phyloP scores from a whole-genome alignment of 2,329 filamentous ascomycete species.

The Fusarium continuum region DNA sequence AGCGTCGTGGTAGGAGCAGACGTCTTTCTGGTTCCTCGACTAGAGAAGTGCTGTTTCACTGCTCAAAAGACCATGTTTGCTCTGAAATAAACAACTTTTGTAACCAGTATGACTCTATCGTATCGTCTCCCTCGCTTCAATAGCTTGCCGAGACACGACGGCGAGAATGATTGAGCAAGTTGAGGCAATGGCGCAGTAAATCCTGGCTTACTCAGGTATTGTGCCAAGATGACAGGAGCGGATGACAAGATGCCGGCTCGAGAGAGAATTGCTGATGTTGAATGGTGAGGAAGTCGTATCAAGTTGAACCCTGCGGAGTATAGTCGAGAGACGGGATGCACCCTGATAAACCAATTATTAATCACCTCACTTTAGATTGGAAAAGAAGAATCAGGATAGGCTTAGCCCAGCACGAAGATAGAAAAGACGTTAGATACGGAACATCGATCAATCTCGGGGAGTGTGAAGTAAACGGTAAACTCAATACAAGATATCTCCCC shows the following conservation, averaged over 20 bases:
- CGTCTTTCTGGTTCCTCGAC: not conserved
- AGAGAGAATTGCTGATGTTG: not conserved
- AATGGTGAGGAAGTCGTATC: slow-evolving; percentile 6
- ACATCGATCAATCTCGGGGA: too few relatives aligned
- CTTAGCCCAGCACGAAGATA: too few relatives aligned
- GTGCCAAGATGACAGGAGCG: not conserved
- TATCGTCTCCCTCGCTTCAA: not conserved
- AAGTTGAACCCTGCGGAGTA: slow-evolving; percentile 1
- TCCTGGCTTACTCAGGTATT: not conserved
- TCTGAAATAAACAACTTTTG: not conserved
- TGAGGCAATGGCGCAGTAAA: not conserved
- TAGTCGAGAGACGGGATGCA: not conserved
- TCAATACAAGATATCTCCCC: not conserved
- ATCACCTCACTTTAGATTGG: not conserved
- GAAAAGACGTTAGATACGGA: not conserved
- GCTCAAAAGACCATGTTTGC: not conserved
- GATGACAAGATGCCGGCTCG: not conserved
- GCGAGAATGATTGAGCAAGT: slow-evolving; percentile 36
- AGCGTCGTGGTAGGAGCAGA: slow-evolving; percentile 1
- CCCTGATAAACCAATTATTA: too few relatives aligned
- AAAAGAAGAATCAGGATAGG: not conserved
- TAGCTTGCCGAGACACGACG: not conserved
- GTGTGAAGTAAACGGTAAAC: not conserved
- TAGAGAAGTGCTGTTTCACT: not conserved
- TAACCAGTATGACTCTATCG: not conserved